Conservation (phyloP, 1,284 basidiomycete genomes). For the Apiotrichum veenhuisii region DNA sequence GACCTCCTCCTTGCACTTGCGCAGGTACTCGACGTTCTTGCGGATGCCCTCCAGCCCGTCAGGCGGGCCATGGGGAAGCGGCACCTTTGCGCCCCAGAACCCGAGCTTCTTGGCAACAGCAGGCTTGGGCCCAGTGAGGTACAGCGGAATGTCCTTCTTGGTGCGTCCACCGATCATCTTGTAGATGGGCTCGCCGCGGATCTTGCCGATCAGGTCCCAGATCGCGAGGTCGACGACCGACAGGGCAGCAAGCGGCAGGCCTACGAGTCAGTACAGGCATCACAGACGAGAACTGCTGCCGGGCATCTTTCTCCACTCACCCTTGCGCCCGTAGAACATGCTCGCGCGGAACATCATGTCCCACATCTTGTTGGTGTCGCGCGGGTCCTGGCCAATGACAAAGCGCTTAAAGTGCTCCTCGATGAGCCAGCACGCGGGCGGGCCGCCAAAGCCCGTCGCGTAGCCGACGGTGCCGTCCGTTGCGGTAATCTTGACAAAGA, state of each 20-base stretch:
- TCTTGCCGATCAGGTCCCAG: conserved; percentile 57
- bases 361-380: conserved; percentile 54
- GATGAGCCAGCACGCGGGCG: conserved; percentile 58
- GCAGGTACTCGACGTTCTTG: conserved; percentile 55
- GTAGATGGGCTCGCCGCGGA: conserved; percentile 57
- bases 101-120: conserved; percentile 53
- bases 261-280: conserved; percentile 31
- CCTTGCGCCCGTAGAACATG: conserved; percentile 57
- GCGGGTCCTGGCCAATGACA: conserved; percentile 55
- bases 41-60: conserved; percentile 53
- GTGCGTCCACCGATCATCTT: conserved; percentile 57
- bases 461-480: conserved; percentile 55
- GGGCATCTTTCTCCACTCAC: conserved; percentile 27
- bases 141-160: conserved; percentile 55
- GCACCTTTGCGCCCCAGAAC: conserved; percentile 56
- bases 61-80: conserved; percentile 54
- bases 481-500: conserved; percentile 55
- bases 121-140: conserved; percentile 55
- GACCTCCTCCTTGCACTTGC: conserved; percentile 51
- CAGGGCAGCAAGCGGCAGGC: conserved; percentile 54
- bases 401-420: conserved; percentile 57
- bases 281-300: background rate
- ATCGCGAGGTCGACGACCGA: conserved; percentile 56
- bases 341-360: conserved; percentile 52
- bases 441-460: conserved; percentile 56